phyloP scores from a whole-genome alignment of 331 rosid species.

The Acacia concinna region DNA sequence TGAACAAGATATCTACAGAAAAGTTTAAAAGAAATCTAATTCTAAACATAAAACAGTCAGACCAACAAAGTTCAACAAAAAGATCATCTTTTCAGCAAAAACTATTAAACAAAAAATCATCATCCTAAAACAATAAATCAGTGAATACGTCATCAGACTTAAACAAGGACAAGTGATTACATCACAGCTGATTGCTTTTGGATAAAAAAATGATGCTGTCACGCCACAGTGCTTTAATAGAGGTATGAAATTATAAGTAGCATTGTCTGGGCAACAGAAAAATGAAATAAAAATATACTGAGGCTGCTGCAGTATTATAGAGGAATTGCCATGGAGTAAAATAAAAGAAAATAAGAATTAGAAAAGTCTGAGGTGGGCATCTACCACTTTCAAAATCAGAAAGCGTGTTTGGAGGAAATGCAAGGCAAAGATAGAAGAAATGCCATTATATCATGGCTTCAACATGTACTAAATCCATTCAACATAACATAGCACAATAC shows the following conservation, averaged over 20 bases:
- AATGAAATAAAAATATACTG: constrained; percentile 8
- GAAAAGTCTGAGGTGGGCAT: not conserved
- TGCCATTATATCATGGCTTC: constrained; percentile 2
- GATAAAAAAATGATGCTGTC: not conserved
- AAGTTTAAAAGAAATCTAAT: not conserved
- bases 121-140: constrained; percentile 3
- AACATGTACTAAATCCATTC: not conserved
- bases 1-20: not conserved
- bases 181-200: constrained; percentile 13
- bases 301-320: not conserved
- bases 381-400: constrained; percentile 3
- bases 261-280: not conserved
- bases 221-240: constrained; percentile 11
- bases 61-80: not conserved
- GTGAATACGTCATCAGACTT: not conserved
- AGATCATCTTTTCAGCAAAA: not conserved
- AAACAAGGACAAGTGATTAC: not conserved
- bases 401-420: not conserved
- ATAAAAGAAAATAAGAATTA: not conserved
- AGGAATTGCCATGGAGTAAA: not conserved
- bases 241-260: not conserved
- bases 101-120: not conserved
- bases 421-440: not conserved
- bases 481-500: not conserved
- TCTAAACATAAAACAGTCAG: not conserved